Evolutionary conservation across 768 basidiomycete species (phyloP), one percentile per base, ranked within the genome.

Genomic region (Termitomyces eurrhizus): DNA sequence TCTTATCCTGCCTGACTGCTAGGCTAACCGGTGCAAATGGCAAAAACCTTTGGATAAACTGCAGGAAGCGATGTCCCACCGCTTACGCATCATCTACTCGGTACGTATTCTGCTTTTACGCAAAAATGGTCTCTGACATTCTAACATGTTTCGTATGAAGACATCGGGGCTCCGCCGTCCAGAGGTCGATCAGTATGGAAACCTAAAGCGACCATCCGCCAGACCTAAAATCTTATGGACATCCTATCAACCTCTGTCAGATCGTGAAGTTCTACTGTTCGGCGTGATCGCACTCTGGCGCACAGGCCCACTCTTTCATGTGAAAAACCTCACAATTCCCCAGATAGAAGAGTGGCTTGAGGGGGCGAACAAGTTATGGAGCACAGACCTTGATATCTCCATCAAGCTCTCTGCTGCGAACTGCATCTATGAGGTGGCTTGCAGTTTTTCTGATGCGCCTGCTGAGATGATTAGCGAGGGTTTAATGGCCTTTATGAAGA

Each of bases 221-320:
- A 79, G 86, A 18, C 91, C 91, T 3, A 88, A 83, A 68, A 81
- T 81, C 12, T 85, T 83, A 60, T 82, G 83, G 1, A 78, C 77
- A 35, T 75, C 77, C 5, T 63, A 72, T 0, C 87, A 90, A 68
- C 81, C 85, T 2, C 74, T 91, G 4, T 75, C 80, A 0, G 90
- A 92, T 63, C 77, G 83, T 44, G 92, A 93, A 64, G 76, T 91
- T 16, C 77, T 94, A 9, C 72, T 90, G 11, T 76, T 92, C 3
- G 83, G 82, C 4, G 79, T 91, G n/a, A 73, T 91, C 9, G 79
- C 88, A 0, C 74, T 93, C 35, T 92, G 87, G 86, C 81, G 89
- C 21, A 69, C 78, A 1, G 78, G 81, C 50, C 77, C 81, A 0
- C 63, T 73, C 29, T 90, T 89, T 73, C 83, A 82, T 61, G 73